phyloP scores from a whole-genome alignment of 257 asterid species.

The Linderniella brevidens region DNA sequence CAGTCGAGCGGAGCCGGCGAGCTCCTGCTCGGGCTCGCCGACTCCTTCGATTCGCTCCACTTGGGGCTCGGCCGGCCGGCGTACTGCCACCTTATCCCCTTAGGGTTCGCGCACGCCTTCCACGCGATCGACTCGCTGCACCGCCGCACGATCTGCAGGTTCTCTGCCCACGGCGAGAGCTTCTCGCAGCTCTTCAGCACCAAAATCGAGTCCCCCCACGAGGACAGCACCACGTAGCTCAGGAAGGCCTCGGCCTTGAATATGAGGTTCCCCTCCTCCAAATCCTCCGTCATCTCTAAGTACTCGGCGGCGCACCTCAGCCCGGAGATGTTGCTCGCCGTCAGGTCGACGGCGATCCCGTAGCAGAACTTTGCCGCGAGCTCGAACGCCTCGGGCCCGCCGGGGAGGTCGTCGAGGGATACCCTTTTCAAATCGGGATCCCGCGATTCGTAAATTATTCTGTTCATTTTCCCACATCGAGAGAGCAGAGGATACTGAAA shows the following conservation, averaged over 20 bases:
- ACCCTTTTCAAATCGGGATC: conserved; percentile 35
- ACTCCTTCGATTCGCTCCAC: conserved; percentile 63
- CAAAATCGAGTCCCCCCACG: conserved; percentile 84
- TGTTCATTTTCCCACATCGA: conserved; percentile 72
- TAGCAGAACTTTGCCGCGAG: conserved; percentile 93
- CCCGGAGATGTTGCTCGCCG: conserved; percentile 77
- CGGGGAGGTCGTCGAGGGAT: conserved; percentile 61
- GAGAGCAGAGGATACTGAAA: conserved; percentile 77
- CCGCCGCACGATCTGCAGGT: conserved; percentile 78
- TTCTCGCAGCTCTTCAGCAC: conserved; percentile 69
- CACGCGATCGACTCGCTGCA: conserved; percentile 95
- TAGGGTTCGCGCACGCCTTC: conserved; percentile 97
- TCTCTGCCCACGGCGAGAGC: conserved; percentile 91
- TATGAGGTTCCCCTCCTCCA: conserved; percentile 88
- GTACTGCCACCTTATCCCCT: conserved; percentile 88
- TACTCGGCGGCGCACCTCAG: conserved; percentile 88
- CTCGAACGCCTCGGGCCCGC: conserved; percentile 79
- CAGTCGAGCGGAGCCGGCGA: conserved; percentile 79
- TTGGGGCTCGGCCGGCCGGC: conserved; percentile 73
- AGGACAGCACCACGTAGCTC: conserved; percentile 86
- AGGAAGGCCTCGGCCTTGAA: conserved; percentile 95
- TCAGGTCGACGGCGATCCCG: conserved; percentile 72
- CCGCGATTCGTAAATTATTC: conserved; percentile 56
- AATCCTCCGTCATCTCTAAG: conserved; percentile 91
- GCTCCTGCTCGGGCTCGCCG: conserved; percentile 49